Conservation (phyloP, 2,329 filamentous ascomycete genomes). For the Pseudogymnoascus sp. region DNA sequence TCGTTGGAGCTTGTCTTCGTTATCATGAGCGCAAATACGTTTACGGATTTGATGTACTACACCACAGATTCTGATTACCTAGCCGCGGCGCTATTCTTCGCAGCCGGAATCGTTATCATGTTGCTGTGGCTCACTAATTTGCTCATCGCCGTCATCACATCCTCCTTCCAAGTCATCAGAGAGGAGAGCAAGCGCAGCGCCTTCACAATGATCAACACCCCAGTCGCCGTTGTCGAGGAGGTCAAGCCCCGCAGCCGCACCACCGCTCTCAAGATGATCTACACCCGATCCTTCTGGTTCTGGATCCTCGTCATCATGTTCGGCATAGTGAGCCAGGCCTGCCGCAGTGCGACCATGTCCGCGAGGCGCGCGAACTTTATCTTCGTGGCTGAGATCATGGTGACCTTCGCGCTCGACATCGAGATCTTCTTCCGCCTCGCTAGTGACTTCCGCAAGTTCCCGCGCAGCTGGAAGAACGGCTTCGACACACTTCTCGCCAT, state of each 20-base stretch:
- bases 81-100: conserved; percentile 71
- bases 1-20: conserved; percentile 94
- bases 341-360: conserved; percentile 71
- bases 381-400: conserved; percentile 60
- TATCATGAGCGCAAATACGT: conserved; percentile 97
- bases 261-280: conserved; percentile 58
- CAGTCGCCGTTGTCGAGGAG: conserved; percentile 24
- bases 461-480: conserved; percentile 64
- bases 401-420: conserved; percentile 70
- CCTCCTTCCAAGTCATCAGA: conserved; percentile 94
- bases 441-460: conserved; percentile 75
- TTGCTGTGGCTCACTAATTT: conserved; percentile 96
- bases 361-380: conserved; percentile 56
- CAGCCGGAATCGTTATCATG: conserved; percentile 74
- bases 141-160: conserved; percentile 92
- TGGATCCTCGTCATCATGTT: conserved; percentile 79
- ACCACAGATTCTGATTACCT: conserved; percentile 89
- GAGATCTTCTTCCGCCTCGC: conserved; percentile 77
- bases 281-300: conserved; percentile 64
- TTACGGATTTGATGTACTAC: conserved; percentile 89
- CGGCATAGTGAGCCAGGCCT: conserved; percentile 70
- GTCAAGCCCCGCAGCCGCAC: conserved; percentile 34
- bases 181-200: conserved; percentile 94
- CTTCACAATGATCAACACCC: conserved; percentile 68
- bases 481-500: conserved; percentile 75